Evolutionary conservation across 2,329 filamentous ascomycete species (phyloP).

Genomic region (Diplodia corticola): DNA sequence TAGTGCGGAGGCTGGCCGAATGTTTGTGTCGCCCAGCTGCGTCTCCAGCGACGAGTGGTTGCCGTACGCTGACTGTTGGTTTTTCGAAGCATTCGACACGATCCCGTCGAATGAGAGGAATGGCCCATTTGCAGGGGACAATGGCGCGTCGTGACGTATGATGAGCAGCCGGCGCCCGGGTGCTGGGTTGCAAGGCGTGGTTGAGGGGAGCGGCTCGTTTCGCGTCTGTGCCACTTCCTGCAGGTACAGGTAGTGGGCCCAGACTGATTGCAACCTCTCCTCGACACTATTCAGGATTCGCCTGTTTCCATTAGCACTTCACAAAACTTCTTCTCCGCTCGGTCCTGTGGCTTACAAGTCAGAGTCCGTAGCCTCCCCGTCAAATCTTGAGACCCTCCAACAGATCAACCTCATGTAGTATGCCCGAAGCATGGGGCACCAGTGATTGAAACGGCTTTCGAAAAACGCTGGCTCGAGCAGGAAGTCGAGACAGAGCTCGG

Average conservation of each 20-base stretch:
- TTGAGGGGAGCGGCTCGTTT: conserved; percentile 64
- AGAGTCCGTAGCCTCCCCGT: conserved; percentile 63
- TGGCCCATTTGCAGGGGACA: conserved; percentile 53
- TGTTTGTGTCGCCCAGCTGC: conserved; percentile 28
- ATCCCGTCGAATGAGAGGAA: conserved; percentile 67
- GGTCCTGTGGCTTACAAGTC: conserved; percentile 61
- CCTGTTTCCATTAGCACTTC: conserved; percentile 45
- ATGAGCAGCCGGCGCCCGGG: conserved; percentile 86
- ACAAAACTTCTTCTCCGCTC: neutral
- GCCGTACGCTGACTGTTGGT: conserved; percentile 14
- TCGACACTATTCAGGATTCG: conserved; percentile 69
- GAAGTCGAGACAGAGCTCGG: conserved; percentile 70
- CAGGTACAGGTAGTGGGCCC: conserved; percentile 77
- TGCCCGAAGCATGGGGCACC: conserved; percentile 92
- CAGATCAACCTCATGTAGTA: conserved; percentile 90
- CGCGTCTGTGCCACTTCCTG: conserved; percentile 65
- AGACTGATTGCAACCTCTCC: conserved; percentile 68
- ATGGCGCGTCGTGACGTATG: conserved; percentile 72
- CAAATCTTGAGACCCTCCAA: conserved; percentile 81
- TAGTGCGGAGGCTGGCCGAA: conserved; percentile 34
- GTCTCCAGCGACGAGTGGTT: conserved; percentile 10
- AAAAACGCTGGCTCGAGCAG: conserved; percentile 74
- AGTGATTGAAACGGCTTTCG: conserved; percentile 82
- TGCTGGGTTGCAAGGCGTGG: conserved; percentile 79
- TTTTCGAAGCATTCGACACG: conserved; percentile 38